Percentiles rank a stretch among this genome's conserved stretches.
These are phyloP conservation scores for Fragilaria crotonensis DNA, from an alignment of 108 stramenopile species.

Conservation along the genomic window DNA sequence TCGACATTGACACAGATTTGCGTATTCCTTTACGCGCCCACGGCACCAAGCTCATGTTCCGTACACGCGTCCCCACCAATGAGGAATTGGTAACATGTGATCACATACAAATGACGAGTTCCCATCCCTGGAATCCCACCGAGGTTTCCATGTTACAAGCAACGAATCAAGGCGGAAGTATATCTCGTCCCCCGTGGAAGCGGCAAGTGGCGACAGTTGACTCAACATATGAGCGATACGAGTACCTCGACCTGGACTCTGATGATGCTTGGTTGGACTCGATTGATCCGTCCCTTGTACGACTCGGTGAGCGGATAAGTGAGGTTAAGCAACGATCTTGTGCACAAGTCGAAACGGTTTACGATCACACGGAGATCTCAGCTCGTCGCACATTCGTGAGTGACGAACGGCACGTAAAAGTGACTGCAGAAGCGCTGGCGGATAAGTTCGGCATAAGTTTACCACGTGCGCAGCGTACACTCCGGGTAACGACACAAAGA, in stretches of 20 bases:
- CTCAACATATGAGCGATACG: not conserved
- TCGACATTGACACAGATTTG: not conserved
- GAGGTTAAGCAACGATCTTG: too few relatives aligned
- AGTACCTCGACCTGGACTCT: not conserved
- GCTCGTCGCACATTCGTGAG: not conserved
- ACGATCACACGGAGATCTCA: too few relatives aligned
- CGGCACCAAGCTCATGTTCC: slow-evolving; percentile 1
- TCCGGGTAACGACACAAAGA: slow-evolving; percentile 12
- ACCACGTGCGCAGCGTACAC: slow-evolving; percentile 11
- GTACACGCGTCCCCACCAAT: not conserved
- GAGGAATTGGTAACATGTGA: not conserved
- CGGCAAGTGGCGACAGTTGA: not conserved
- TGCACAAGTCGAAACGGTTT: too few relatives aligned
- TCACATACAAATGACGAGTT: slow-evolving; percentile 1
- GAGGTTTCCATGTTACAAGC: too few relatives aligned
- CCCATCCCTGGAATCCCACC: not conserved
- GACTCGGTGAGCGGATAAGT: too few relatives aligned
- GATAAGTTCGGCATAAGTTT: slow-evolving; percentile 22
- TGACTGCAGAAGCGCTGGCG: too few relatives aligned
- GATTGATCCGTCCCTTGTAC: too few relatives aligned
- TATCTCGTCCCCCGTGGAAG: too few relatives aligned
- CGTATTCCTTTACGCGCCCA: not conserved
- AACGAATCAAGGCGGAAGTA: too few relatives aligned
- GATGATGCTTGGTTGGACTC: too few relatives aligned
- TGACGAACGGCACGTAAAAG: too few relatives aligned